phyloP scores from a whole-genome alignment of 1,139 yeast genomes.

The Kazachstania sp. region DNA sequence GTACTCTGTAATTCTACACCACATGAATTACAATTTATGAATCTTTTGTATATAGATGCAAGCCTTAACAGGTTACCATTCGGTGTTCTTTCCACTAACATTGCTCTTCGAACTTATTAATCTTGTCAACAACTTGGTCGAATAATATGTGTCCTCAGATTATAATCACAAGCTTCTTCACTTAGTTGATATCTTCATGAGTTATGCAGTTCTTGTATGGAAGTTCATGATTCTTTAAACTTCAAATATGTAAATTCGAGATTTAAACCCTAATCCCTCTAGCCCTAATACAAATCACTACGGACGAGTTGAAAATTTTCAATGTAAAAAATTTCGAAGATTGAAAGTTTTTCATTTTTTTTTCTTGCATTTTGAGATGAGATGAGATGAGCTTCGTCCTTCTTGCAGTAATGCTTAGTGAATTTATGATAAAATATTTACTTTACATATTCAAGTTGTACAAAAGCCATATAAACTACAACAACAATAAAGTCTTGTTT shows the following conservation, averaged over 20 bases:
- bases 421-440: no score
- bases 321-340: background rate
- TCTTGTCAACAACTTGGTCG: background rate
- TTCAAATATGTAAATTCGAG: background rate
- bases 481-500: background rate
- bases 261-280: no score
- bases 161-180: no score
- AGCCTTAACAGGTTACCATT: background rate
- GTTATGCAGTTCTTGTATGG: no score
- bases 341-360: background rate
- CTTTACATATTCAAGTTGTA: background rate
- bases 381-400: conserved; percentile 8
- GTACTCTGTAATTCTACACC: conserved; percentile 44
- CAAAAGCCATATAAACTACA: background rate
- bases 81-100: background rate
- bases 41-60: conserved; percentile 1
- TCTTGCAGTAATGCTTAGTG: no score
- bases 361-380: background rate
- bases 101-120: background rate
- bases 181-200: no score
- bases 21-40: conserved; percentile 37
- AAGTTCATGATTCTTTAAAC: background rate
- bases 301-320: conserved; percentile 5
- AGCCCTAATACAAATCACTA: background rate
- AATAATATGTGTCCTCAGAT: background rate